These are phyloP conservation scores for Xylariaceae sp. DNA, from an alignment of 2,329 filamentous ascomycete genomes.

Conservation along the genomic window DNA sequence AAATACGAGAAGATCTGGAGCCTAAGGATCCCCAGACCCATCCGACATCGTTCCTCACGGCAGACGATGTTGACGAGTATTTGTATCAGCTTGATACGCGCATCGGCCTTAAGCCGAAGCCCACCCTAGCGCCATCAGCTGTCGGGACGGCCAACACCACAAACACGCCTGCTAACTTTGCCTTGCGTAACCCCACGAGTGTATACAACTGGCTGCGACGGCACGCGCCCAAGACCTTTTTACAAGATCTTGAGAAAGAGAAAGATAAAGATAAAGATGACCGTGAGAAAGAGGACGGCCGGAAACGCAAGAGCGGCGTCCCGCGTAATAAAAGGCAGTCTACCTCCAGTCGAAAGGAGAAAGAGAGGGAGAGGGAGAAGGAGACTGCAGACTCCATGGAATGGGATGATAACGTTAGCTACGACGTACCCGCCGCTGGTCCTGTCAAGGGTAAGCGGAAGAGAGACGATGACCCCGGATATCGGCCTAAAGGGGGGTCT, in stretches of 20 bases:
- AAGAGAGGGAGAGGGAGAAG: slow-evolving; percentile 37
- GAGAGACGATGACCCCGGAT: slow-evolving; percentile 63
- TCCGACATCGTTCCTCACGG: slow-evolving; percentile 70
- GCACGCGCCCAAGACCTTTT: slow-evolving; percentile 81
- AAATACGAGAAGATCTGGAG: slow-evolving; percentile 56
- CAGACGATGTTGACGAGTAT: slow-evolving; percentile 76
- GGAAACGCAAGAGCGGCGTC: slow-evolving; percentile 41
- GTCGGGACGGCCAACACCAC: slow-evolving; percentile 41
- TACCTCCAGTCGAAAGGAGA: slow-evolving; percentile 41
- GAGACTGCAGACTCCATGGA: slow-evolving; percentile 46
- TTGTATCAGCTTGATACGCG: slow-evolving; percentile 66
- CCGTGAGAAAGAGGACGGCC: slow-evolving; percentile 43
- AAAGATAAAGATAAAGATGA: slow-evolving; percentile 50
- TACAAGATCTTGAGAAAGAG: slow-evolving; percentile 72
- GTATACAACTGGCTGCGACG: slow-evolving; percentile 95
- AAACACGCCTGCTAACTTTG: slow-evolving; percentile 50
- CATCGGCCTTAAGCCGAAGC: slow-evolving; percentile 51
- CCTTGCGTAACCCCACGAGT: slow-evolving; percentile 80
- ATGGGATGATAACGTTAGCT: slow-evolving; percentile 45
- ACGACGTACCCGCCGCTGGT: slow-evolving; percentile 41
- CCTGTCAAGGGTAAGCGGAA: slow-evolving; percentile 60
- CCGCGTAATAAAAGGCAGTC: slow-evolving; percentile 49
- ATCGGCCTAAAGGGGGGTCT: slow-evolving; percentile 63
- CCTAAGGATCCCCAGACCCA: slow-evolving; percentile 58
- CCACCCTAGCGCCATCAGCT: slow-evolving; percentile 58